phyloP scores from a whole-genome alignment of 495 filamentous ascomycete species.

The Lophiostoma macrostomum region DNA sequence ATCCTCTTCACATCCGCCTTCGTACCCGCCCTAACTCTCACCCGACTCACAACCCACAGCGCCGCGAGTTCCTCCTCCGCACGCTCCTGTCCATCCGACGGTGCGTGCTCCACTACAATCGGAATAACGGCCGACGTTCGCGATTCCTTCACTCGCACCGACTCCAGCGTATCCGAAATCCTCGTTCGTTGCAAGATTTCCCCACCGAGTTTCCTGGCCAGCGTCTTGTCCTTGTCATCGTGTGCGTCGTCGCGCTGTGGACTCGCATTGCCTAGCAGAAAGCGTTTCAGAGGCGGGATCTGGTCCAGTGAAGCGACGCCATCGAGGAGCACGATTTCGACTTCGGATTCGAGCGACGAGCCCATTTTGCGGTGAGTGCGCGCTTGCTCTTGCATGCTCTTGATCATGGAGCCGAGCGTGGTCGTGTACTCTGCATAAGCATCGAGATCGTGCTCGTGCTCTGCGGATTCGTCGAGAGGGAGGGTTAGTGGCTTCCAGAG shows the following conservation, averaged over 20 bases:
- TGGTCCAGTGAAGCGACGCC: too few relatives aligned
- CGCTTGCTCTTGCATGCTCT: slow-evolving; percentile 66
- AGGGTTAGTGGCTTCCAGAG: slow-evolving; percentile 24
- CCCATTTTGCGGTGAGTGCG: slow-evolving; percentile 63
- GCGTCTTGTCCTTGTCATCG: slow-evolving; percentile 47
- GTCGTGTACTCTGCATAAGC: slow-evolving; percentile 41
- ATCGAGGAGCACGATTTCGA: slow-evolving; percentile 45
- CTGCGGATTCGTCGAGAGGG: background rate
- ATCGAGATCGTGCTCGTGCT: background rate
- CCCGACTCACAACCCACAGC: slow-evolving; percentile 34
- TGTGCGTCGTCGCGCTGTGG: too few relatives aligned
- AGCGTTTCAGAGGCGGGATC: too few relatives aligned
- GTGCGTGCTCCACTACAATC: too few relatives aligned
- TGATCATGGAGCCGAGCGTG: slow-evolving; percentile 51
- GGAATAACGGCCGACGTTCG: too few relatives aligned
- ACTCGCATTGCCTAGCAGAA: too few relatives aligned
- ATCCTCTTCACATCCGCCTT: background rate
- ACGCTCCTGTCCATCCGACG: too few relatives aligned
- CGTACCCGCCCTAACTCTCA: background rate
- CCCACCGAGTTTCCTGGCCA: slow-evolving; percentile 67
- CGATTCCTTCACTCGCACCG: too few relatives aligned
- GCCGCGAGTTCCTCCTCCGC: slow-evolving; percentile 1
- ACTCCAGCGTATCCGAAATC: too few relatives aligned
- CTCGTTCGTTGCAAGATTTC: background rate
- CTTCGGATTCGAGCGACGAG: slow-evolving; percentile 68